These are phyloP conservation scores for Parastagonospora avenae DNA, from an alignment of 2,329 filamentous ascomycete genomes.

Conservation along the genomic window DNA sequence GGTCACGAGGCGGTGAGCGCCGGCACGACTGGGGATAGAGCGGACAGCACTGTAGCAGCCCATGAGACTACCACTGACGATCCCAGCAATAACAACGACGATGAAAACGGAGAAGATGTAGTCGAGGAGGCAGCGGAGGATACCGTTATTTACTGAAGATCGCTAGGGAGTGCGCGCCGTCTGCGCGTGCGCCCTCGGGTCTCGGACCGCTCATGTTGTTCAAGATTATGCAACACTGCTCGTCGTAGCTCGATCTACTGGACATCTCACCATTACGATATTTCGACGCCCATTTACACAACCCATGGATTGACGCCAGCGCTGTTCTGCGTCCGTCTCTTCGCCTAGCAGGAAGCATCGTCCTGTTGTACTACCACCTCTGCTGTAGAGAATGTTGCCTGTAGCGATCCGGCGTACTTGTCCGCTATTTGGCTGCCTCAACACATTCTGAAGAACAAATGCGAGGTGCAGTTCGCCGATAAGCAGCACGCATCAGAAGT, in stretches of 20 bases:
- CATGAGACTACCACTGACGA: constrained; percentile 40
- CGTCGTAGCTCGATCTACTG: background rate
- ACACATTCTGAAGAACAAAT: constrained; percentile 5
- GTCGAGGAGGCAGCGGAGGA: constrained; percentile 82
- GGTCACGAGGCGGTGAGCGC: constrained; percentile 23
- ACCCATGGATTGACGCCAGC: background rate
- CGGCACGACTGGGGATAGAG: constrained; percentile 20
- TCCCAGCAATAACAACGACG: constrained; percentile 56
- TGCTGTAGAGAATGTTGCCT: background rate
- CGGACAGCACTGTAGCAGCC: constrained; percentile 20
- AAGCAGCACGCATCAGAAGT: constrained; percentile 2
- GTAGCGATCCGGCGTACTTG: background rate
- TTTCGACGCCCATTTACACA: background rate
- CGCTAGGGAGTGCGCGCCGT: constrained; percentile 3
- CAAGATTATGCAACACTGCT: background rate
- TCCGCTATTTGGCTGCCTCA: background rate
- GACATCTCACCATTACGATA: background rate
- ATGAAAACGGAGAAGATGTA: constrained; percentile 76
- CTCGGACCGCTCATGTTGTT: background rate
- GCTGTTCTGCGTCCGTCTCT: background rate
- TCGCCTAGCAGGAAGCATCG: background rate
- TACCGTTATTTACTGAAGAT: constrained; percentile 80
- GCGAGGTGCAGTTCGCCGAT: constrained; percentile 6
- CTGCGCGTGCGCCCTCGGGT: background rate
- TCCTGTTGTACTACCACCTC: background rate